These are phyloP conservation scores for Linaria vulgaris DNA, from an alignment of 257 asterid species.

Conservation along the genomic window DNA sequence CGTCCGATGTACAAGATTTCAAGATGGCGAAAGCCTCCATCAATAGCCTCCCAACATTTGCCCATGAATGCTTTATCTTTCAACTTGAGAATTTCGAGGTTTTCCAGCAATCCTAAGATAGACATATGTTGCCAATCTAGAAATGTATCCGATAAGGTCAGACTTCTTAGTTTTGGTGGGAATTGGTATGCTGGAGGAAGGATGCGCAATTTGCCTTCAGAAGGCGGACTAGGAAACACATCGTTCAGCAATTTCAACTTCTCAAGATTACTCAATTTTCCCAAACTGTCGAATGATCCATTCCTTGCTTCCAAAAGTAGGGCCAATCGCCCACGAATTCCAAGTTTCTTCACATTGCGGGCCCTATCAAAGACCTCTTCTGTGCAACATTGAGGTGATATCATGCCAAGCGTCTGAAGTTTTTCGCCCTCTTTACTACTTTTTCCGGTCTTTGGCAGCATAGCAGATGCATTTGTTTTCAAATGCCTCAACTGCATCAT, in stretches of 20 bases:
- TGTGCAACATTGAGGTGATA: slow-evolving; percentile 53
- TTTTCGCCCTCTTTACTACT: slow-evolving; percentile 27
- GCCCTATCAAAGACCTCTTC: slow-evolving; percentile 38
- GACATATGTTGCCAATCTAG: slow-evolving; percentile 30
- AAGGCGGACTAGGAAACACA: slow-evolving; percentile 33
- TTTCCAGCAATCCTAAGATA: slow-evolving; percentile 39
- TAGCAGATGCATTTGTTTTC: slow-evolving; percentile 41
- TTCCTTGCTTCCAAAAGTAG: slow-evolving; percentile 32
- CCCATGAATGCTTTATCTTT: slow-evolving; percentile 37
- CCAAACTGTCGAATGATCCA: slow-evolving; percentile 41
- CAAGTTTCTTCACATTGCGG: slow-evolving; percentile 46
- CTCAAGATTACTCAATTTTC: slow-evolving; percentile 36
- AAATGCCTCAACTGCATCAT: slow-evolving; percentile 45
- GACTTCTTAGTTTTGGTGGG: slow-evolving; percentile 40
- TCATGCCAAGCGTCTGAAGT: slow-evolving; percentile 45
- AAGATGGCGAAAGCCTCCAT: slow-evolving; percentile 31
- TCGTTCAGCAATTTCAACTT: slow-evolving; percentile 52
- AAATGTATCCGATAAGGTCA: slow-evolving; percentile 33
- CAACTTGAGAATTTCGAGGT: slow-evolving; percentile 40
- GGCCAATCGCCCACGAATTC: slow-evolving; percentile 48
- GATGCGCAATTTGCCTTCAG: slow-evolving; percentile 28
- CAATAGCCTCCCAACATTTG: slow-evolving; percentile 23
- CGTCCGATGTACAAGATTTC: slow-evolving; percentile 32
- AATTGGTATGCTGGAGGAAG: slow-evolving; percentile 40
- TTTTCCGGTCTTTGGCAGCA: slow-evolving; percentile 28